These are phyloP conservation scores for Tetrapisispora fleetii DNA, from an alignment of 805 yeast species.

Conservation along the genomic window DNA sequence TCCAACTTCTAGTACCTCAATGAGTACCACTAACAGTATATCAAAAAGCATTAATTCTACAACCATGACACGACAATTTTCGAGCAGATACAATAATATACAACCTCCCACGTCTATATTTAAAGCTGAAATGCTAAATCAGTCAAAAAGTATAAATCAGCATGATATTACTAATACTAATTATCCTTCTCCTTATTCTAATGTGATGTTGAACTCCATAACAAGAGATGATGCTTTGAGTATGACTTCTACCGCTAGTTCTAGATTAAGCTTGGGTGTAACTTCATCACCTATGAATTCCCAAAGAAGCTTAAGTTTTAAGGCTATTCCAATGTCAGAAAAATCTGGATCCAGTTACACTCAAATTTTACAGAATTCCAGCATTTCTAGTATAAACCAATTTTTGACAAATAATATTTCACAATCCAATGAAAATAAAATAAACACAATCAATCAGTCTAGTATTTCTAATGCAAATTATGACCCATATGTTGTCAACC, in stretches of 20 bases:
- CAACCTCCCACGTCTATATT: background rate
- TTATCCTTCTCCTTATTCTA: background rate
- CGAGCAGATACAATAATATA: background rate
- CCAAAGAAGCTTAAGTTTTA: background rate
- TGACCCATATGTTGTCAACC: background rate
- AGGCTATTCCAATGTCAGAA: constrained; percentile 1
- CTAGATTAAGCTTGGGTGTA: background rate
- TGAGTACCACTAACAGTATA: background rate
- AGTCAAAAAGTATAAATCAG: background rate
- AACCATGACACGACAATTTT: background rate
- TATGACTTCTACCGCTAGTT: background rate
- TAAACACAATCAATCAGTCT: background rate
- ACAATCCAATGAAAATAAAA: background rate
- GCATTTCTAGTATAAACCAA: background rate
- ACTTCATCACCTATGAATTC: background rate
- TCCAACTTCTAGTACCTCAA: background rate
- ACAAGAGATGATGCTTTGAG: background rate
- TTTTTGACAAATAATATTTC: background rate
- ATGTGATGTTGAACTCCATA: background rate
- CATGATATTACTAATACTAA: background rate
- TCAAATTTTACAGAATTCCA: background rate
- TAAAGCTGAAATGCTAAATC: background rate
- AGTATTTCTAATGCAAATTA: background rate
- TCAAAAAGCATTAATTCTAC: background rate
- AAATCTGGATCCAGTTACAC: background rate